Percentiles rank a stretch among this genome's conserved stretches.
These are phyloP conservation scores for Grifola frondosa DNA, from an alignment of 1,284 basidiomycete genomes.

Conservation along the genomic window DNA sequence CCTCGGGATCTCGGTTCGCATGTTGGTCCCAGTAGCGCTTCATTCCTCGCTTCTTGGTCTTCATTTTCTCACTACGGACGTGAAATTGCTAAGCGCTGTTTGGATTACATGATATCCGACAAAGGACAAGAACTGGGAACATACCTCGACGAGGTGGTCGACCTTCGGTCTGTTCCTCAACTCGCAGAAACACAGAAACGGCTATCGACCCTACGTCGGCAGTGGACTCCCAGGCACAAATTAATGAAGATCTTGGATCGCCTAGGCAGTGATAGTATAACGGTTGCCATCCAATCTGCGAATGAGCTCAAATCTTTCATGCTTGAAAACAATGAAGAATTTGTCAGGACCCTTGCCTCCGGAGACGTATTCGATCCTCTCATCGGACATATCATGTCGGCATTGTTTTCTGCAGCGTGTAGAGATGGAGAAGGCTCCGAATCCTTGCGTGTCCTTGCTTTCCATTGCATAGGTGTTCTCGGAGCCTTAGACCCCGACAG, in stretches of 20 bases:
- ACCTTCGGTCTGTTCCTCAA: conserved; percentile 71
- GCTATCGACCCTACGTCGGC: conserved; percentile 49
- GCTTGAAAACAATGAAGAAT: conserved; percentile 46
- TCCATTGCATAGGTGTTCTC: conserved; percentile 91
- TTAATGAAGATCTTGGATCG: conserved; percentile 77
- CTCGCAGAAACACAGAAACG: conserved; percentile 50
- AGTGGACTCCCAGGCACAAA: conserved; percentile 53
- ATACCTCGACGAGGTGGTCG: conserved; percentile 77
- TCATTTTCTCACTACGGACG: conserved; percentile 57
- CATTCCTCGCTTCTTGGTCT: conserved; percentile 80
- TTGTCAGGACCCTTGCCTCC: conserved; percentile 62
- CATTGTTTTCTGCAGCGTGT: conserved; percentile 71
- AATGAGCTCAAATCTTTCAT: conserved; percentile 76
- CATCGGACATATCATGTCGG: conserved; percentile 69
- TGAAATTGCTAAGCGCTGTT: conserved; percentile 55
- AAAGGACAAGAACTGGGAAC: conserved; percentile 54
- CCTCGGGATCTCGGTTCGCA: conserved; percentile 80
- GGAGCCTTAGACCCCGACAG: conserved; percentile 97
- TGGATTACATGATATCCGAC: conserved; percentile 74
- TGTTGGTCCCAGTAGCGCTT: conserved; percentile 87
- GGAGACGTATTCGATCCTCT: conserved; percentile 87
- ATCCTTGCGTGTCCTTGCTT: conserved; percentile 66
- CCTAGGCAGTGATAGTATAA: conserved; percentile 78
- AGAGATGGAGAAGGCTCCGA: conserved; percentile 80
- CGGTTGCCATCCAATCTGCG: conserved; percentile 77